Percentiles rank a stretch among this genome's conserved stretches.
Conservation (phyloP, 2,329 filamentous ascomycete genomes). For the Xylaria sp. region DNA sequence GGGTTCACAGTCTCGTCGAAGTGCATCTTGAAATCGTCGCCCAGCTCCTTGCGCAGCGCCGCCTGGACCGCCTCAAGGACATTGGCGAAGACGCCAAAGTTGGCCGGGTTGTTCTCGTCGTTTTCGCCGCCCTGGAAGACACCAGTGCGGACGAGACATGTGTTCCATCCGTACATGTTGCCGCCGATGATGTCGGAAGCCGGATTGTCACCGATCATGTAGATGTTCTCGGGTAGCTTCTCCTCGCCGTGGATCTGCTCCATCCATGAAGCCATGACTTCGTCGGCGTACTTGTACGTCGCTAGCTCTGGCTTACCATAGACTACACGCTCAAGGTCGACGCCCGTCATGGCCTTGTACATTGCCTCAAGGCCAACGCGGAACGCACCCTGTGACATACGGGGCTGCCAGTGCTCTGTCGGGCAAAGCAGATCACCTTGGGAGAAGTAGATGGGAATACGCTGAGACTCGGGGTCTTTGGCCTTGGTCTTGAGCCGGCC, state of each 20-base stretch:
- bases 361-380: slow-evolving; percentile 78
- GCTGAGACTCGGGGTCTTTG: slow-evolving; percentile 71
- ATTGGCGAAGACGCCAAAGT: slow-evolving; percentile 79
- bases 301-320: slow-evolving; percentile 80
- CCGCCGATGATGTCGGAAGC: slow-evolving; percentile 79
- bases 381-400: slow-evolving; percentile 81
- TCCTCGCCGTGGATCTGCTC: slow-evolving; percentile 79
- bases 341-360: slow-evolving; percentile 76
- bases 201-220: slow-evolving; percentile 82
- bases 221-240: slow-evolving; percentile 74
- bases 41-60: slow-evolving; percentile 75
- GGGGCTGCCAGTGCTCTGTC: slow-evolving; percentile 71
- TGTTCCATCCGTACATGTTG: slow-evolving; percentile 87
- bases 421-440: slow-evolving; percentile 66
- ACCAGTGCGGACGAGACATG: slow-evolving; percentile 79
- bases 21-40: slow-evolving; percentile 78
- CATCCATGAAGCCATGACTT: slow-evolving; percentile 80
- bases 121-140: slow-evolving; percentile 82
- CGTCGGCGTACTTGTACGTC: slow-evolving; percentile 83
- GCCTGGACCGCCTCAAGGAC: slow-evolving; percentile 77
- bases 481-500: slow-evolving; percentile 73
- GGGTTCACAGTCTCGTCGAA: slow-evolving; percentile 79
- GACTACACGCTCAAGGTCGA: slow-evolving; percentile 78
- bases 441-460: slow-evolving; percentile 77
- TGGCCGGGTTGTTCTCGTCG: slow-evolving; percentile 80